Evolutionary conservation across 2,329 filamentous ascomycete genomes (phyloP), one percentile per base, ranked within the genome.

Genomic region (Pestalotiopsis sp.): DNA sequence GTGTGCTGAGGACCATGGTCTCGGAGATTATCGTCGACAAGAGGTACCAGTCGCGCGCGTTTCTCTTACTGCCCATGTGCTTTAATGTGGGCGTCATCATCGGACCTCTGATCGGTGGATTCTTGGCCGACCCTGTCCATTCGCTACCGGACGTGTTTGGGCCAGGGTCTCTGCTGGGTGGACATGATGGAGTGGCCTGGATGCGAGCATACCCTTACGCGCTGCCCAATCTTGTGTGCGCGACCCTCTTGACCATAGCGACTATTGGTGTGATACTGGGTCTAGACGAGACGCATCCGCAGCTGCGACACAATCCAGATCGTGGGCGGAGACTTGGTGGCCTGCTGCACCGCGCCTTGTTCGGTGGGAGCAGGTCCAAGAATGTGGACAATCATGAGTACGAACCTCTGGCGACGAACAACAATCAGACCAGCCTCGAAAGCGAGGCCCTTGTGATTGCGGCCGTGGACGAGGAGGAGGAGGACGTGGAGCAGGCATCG

Each of bases 1-100:
- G 91, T 0, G 90, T 93, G 3, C 91, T 93, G 89, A 83, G 91
- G 69, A 93, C 91, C 5, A 91, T 93, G 87, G 91, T 93, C 60
- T 87, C 87, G 2, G 92, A 94, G 78, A 91, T 92, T 41, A 88
- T 93, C 49, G 84, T 85, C 64, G 91, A 93, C 79, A 92, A 91
- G 79, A 91, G 87, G 82, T 91, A 78, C 69, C 82, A 82, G 70
- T 81, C 82, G 6, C 79, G 80, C 70, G 81, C 82, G 0, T 84
- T 84, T 61, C 73, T 83, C 23, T 75, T 84, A 31, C 71, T 84
- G 67, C 83, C 82, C 3, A 91, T 94, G 86, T 91, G 90, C 63
- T 91, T 92, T 79, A 93, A 93, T 72, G 70, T 74, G 3, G 79
- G 81, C 3, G 77, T 78, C 71, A 83, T 84, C 23, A 74, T 81